These are phyloP conservation scores for Ensete glaucum DNA, from an alignment of 176 grass and related monocot species.

Conservation along the genomic window DNA sequence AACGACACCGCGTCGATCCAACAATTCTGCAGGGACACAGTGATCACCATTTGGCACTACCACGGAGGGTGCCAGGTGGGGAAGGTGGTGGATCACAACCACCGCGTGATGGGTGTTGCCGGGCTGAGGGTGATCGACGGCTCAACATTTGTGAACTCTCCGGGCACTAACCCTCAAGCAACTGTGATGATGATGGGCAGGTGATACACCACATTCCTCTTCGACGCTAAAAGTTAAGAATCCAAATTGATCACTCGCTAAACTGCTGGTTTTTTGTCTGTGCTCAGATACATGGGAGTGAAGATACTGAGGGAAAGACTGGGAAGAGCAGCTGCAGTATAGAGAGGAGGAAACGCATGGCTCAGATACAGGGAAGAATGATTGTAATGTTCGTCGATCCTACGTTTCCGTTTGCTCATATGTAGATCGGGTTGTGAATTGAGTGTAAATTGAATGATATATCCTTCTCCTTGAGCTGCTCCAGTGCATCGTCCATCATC, in stretches of 20 bases:
- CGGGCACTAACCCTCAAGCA: conserved; percentile 84
- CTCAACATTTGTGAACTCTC: conserved; percentile 51
- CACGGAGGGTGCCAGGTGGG: conserved; percentile 77
- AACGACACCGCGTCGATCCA: conserved; percentile 66
- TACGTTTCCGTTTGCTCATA: too few species aligned
- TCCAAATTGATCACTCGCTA: too few species aligned
- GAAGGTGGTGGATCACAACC: conserved; percentile 55
- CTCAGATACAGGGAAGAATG: too few species aligned
- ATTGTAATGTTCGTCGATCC: too few species aligned
- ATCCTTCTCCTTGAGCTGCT: too few species aligned
- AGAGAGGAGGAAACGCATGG: background rate
- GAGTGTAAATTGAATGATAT: too few species aligned
- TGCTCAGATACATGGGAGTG: conserved; percentile 64
- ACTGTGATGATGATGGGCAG: conserved; percentile 94
- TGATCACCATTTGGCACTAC: conserved; percentile 90
- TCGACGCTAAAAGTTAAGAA: background rate
- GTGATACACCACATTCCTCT: conserved; percentile 20
- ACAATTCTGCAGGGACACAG: conserved; percentile 87
- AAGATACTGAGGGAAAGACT: conserved; percentile 64
- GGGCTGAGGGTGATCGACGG: conserved; percentile 58
- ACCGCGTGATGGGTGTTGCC: conserved; percentile 41
- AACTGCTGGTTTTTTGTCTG: background rate
- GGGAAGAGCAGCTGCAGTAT: conserved; percentile 33
- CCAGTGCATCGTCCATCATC: too few species aligned
- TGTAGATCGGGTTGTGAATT: too few species aligned